Base-by-base conservation (phyloP, 306 rosid genomes). In the Gillenia trifoliata region DNA sequence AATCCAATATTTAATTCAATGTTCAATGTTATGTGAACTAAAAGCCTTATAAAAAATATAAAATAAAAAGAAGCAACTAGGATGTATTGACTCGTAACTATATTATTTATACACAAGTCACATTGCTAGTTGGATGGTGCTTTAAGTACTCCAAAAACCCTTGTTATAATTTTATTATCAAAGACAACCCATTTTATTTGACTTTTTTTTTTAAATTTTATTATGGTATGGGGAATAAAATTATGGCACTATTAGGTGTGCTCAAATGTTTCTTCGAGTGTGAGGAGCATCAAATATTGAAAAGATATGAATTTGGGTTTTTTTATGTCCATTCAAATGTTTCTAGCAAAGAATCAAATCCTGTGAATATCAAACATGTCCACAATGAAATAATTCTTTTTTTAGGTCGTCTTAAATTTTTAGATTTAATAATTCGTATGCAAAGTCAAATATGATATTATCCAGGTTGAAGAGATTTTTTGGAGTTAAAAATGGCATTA, bases 291-390 rank as follows among this genome's bases (percentile, higher is more conserved):
- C 47, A 22, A 63, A 74, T 45, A 2, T 17, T 31, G 33, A 65
- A 31, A 45, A 49, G 54, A 75, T 75, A 49, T 4, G 19, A 22
- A 36, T 8, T 3, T 54, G 60, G 60, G 11, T 28, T 10, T 23
- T 22, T 68, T 30, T 55, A 9, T 71, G 47, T 25, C 9, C 62
- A 54, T 10, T 1, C 47, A 63, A 64, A 23, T 55, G 19, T 55
- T 38, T 22, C 15, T 9, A 43, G n/a, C 61, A 61, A 11, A 8
- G 72, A 82, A 82, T 82, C 85, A 77, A 68, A 82, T 77, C 79
- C 26, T 54, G 16, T 33, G 79, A 61, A 49, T 29, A 77, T 73
- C 81, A 68, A 82, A 31, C 68, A 63, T 66, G 68, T 29, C 45
- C 72, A 50, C 71, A n/a, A 52, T 11, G 56, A 72, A 54, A 26